Conservation (phyloP, 306 rosid genomes). For the Corylus heterophylla region DNA sequence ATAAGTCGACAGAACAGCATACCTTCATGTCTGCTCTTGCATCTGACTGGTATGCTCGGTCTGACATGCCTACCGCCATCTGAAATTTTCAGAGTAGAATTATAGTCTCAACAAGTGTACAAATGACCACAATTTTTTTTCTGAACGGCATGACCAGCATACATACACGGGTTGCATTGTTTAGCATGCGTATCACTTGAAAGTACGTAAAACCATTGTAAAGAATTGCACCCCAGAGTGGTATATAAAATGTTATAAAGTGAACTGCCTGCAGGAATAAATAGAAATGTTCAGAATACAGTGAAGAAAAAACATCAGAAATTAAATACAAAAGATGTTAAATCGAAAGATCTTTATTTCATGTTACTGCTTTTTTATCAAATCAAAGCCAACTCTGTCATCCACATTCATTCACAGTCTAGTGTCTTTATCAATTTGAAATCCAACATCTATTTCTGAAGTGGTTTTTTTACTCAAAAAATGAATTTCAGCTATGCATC, state of each 20-base stretch:
- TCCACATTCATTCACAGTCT: not conserved
- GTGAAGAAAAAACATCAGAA: not conserved
- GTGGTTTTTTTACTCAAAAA: not conserved
- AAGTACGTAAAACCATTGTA: constrained; percentile 88
- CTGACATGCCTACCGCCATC: constrained; percentile 98
- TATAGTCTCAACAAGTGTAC: constrained; percentile 26
- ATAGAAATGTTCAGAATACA: constrained; percentile 3
- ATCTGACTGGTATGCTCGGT: constrained; percentile 65
- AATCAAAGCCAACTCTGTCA: not conserved
- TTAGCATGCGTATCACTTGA: constrained; percentile 97
- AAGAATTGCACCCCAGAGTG: constrained; percentile 98
- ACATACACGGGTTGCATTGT: constrained; percentile 96
- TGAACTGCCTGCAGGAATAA: constrained; percentile 74
- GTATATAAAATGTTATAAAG: constrained; percentile 87
- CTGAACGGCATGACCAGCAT: constrained; percentile 16
- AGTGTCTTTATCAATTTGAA: not conserved
- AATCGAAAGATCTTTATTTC: not conserved
- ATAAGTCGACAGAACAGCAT: constrained; percentile 16
- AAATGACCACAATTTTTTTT: constrained; percentile 17
- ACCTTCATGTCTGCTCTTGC: constrained; percentile 93
- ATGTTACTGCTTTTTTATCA: not conserved
- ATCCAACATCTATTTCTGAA: not conserved
- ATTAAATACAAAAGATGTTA: not conserved
- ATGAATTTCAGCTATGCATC: not conserved
- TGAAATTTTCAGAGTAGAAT: constrained; percentile 45